These are phyloP conservation scores for Aspergillus nidulans DNA, from an alignment of 495 filamentous ascomycete species.

Conservation along the genomic window DNA sequence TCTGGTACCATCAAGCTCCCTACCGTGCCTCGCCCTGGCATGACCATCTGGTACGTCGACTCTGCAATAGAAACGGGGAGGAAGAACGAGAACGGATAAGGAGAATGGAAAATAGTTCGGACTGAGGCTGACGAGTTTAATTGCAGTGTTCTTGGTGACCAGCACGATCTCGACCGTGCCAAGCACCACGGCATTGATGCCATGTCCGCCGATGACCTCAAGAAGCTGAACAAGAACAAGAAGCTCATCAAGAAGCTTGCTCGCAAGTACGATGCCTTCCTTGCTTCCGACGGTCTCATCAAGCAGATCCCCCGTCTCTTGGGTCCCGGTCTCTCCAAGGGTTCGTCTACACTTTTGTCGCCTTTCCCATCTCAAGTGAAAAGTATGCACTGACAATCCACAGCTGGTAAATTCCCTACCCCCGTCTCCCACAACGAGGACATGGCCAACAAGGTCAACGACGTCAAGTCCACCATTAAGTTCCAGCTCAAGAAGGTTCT, in stretches of 20 bases:
- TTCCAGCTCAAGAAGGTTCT: slow-evolving; percentile 99
- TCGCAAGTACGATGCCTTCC: slow-evolving; percentile 98
- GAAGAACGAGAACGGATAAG: neutral
- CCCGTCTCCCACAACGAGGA: slow-evolving; percentile 95
- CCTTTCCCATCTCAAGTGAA: neutral
- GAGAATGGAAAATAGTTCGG: neutral
- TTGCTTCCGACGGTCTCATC: slow-evolving; percentile 93
- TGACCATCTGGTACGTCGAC: slow-evolving; percentile 76
- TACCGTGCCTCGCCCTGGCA: slow-evolving; percentile 82
- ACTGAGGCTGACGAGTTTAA: slow-evolving; percentile 13
- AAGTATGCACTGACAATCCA: slow-evolving; percentile 14
- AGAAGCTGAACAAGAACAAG: slow-evolving; percentile 99
- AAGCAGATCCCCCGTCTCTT: slow-evolving; percentile 99
- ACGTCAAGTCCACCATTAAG: slow-evolving; percentile 99
- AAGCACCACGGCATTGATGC: slow-evolving; percentile 97
- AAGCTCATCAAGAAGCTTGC: slow-evolving; percentile 99
- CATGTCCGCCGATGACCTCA: slow-evolving; percentile 96
- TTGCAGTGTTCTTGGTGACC: slow-evolving; percentile 88
- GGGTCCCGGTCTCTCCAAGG: slow-evolving; percentile 97
- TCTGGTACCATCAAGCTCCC: slow-evolving; percentile 96
- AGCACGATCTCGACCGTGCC: slow-evolving; percentile 99
- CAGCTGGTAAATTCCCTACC: slow-evolving; percentile 98
- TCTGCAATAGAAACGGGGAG: neutral
- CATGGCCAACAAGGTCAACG: slow-evolving; percentile 85
- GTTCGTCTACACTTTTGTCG: slow-evolving; percentile 45